Percentiles rank a stretch among this genome's conserved stretches.
Evolutionary conservation across 345 rosid genomes (phyloP).

Genomic region (Camelina laxa): DNA sequence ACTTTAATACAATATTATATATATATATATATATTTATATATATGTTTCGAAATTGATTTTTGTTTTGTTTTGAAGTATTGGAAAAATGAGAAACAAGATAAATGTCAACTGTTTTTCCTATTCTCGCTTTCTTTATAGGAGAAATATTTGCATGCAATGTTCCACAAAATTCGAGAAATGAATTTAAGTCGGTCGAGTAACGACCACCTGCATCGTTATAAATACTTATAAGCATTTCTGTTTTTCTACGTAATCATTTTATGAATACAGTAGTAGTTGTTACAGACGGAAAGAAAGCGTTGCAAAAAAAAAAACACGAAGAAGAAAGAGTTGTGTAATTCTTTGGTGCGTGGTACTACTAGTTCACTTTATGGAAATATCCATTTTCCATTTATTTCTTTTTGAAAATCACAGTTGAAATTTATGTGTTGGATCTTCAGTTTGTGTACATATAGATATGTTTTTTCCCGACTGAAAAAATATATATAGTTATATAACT

Average conservation of each 20-base stretch:
- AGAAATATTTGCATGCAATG: constrained; percentile 22
- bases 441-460: neutral
- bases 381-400: too few species aligned
- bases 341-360: neutral
- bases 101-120: constrained; percentile 5
- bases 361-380: neutral
- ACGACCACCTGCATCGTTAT: constrained; percentile 37
- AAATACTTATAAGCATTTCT: constrained; percentile 20
- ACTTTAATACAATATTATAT: neutral
- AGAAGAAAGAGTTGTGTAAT: neutral
- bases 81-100: neutral
- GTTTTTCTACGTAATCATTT: constrained; percentile 19
- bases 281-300: neutral
- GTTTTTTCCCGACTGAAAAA: neutral
- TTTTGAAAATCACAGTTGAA: too few species aligned
- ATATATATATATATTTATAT: too few species aligned
- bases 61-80: too few species aligned
- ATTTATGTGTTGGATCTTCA: neutral
- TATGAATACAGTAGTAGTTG: neutral
- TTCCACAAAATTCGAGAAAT: constrained; percentile 37
- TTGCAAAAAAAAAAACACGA: too few species aligned
- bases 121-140: neutral
- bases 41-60: neutral
- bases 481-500: neutral
- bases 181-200: constrained; percentile 40